A percentile compares a stretch with the other conserved stretches of the same genome.
phyloP scores from a whole-genome alignment of 148 eudicot species.

The Salicornia ramosissima region DNA sequence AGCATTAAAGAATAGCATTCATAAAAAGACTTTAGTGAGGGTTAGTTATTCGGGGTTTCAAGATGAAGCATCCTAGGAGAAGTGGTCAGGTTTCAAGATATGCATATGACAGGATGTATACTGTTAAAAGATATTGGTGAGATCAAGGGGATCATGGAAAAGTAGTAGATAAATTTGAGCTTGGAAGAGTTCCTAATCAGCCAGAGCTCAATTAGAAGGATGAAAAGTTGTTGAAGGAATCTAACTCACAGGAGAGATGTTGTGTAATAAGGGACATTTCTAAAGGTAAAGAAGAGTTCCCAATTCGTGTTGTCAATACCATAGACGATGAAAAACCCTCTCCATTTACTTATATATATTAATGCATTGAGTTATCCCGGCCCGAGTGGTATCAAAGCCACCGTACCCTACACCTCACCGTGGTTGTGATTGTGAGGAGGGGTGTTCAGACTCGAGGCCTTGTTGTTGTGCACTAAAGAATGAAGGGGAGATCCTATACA shows the following conservation, averaged over 20 bases:
- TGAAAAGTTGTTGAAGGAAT: constrained; percentile 45
- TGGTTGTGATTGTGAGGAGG: constrained; percentile 62
- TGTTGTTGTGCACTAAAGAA: constrained; percentile 64
- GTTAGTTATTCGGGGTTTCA: constrained; percentile 82
- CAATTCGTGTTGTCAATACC: constrained; percentile 60
- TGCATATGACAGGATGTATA: constrained; percentile 73
- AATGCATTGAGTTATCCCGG: constrained; percentile 44
- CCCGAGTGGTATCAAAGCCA: constrained; percentile 64
- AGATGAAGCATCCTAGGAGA: constrained; percentile 36
- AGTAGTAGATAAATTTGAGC: constrained; percentile 58
- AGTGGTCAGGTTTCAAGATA: constrained; percentile 43
- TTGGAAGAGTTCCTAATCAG: constrained; percentile 65
- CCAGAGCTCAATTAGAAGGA: constrained; percentile 73
- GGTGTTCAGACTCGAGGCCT: constrained; percentile 53
- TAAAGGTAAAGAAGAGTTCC: constrained; percentile 49
- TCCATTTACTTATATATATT: constrained; percentile 55
- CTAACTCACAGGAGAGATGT: constrained; percentile 44
- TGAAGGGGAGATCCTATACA: constrained; percentile 81
- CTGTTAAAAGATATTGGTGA: constrained; percentile 46
- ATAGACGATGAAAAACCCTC: constrained; percentile 66
- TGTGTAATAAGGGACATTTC: constrained; percentile 28
- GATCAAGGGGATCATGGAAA: constrained; percentile 52
- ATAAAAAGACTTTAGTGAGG: constrained; percentile 48
- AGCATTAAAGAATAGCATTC: constrained; percentile 61
- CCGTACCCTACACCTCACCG: constrained; percentile 38